Conservation (phyloP, 495 filamentous ascomycete species). For the Friedmanniomyces simplex region DNA sequence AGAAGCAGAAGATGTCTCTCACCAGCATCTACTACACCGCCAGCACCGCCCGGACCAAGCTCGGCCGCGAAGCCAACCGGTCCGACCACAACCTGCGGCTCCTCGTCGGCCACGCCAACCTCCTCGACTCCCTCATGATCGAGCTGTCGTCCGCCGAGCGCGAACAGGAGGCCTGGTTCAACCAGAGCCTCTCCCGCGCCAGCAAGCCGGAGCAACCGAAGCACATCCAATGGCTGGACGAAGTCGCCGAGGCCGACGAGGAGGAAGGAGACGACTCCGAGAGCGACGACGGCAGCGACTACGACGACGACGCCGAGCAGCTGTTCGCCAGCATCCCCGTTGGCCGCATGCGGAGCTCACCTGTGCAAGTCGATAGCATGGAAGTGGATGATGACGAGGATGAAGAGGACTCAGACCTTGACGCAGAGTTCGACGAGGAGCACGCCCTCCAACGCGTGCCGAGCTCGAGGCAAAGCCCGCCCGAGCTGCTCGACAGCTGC, state of each 20-base stretch:
- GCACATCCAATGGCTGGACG: constrained; percentile 84
- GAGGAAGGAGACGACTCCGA: constrained; percentile 57
- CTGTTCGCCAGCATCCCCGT: constrained; percentile 1
- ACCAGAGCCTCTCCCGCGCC: constrained; percentile 78
- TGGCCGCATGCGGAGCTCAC: neutral
- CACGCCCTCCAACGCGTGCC: constrained; percentile 60
- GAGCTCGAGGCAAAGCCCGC: constrained; percentile 61
- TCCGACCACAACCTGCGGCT: constrained; percentile 89
- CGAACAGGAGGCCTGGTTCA: constrained; percentile 97
- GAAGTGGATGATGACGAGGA: constrained; percentile 42
- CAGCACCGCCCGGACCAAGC: constrained; percentile 90
- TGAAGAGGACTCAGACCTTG: constrained; percentile 58
- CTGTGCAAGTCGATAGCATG: constrained; percentile 25
- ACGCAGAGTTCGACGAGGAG: constrained; percentile 52
- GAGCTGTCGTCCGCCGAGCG: constrained; percentile 89
- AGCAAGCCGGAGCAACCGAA: constrained; percentile 44
- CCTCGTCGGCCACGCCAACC: constrained; percentile 93
- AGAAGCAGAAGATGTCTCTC: constrained; percentile 82
- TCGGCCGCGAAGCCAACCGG: constrained; percentile 77
- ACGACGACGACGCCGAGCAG: constrained; percentile 22
- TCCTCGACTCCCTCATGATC: constrained; percentile 91
- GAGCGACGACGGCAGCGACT: constrained; percentile 43
- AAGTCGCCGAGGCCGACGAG: constrained; percentile 61
- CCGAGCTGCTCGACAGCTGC: constrained; percentile 60
- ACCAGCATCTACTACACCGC: constrained; percentile 97